Base-by-base conservation (phyloP, 2,329 filamentous ascomycete genomes). In the Colletotrichum filicis region DNA sequence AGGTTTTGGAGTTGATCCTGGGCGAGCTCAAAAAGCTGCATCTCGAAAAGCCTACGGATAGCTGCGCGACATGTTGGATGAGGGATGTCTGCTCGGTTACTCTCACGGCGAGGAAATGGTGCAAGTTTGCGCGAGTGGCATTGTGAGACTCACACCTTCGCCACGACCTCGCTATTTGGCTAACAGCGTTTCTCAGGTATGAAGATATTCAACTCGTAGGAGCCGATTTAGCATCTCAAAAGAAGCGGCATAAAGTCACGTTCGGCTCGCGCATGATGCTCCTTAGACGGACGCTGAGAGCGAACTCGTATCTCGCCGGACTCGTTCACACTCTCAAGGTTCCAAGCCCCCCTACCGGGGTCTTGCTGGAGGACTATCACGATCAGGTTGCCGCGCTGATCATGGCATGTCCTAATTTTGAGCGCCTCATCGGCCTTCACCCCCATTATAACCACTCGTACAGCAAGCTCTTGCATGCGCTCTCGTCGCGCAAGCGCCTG, bases 31-130 rank as follows among this genome's bases (percentile, higher is more conserved):
- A 85, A 77, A 81, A 83, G 49, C 78, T 85, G 16, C 91, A 92
- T 77, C 77, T 91, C 14, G 80, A 79, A 7, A 77, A 80, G 16
- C 81, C 81, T 3, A 88, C 85, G 74, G 80, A 81, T 42, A 91
- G 89, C 79, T 92, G 91, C 77, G 86, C 89, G 19, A 92, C 91
- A 22, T 92, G 91, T 79, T 91, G 89, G 88, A 91, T 91, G 88
- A 85, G 91, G 61, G 90, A 92, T 76, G 80, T 87, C 35, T 88
- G 86, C 75, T 86, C 85, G 55, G 78, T 91, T 53, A 84, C 86
- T 12, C 69, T 89, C 12, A 83, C 85, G 49, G 87, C 86, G 19
- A 85, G 84, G 74, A 90, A 87, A 76, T 87, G 88, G 82, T 82
- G 86, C 76, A 85, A 85, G 74, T 85, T 85, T 53, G 89, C 88